Evolutionary conservation across 768 basidiomycete species (phyloP).

Genomic region (Phylloporus arenicola): DNA sequence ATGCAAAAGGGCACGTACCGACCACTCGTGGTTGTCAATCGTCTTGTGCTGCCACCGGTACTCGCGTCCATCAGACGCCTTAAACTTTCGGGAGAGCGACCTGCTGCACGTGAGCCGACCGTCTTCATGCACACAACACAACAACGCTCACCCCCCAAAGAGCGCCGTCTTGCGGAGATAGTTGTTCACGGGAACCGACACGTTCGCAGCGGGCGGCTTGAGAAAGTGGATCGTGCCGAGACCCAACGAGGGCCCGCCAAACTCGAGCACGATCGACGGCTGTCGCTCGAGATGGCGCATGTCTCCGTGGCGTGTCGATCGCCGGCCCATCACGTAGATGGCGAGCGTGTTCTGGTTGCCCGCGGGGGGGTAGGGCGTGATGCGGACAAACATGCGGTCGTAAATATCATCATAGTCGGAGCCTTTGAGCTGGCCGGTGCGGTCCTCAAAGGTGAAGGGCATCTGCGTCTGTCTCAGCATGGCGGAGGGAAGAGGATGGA

Average conservation of each 20-base stretch:
- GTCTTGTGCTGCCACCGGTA: conserved; percentile 62
- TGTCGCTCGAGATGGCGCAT: conserved; percentile 46
- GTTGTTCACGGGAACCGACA: conserved; percentile 53
- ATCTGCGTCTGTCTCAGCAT: conserved; percentile 29
- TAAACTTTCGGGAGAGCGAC: conserved; percentile 64
- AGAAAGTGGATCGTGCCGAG: conserved; percentile 58
- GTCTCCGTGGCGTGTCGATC: conserved; percentile 56
- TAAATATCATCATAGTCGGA: conserved; percentile 77
- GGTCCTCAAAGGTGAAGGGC: conserved; percentile 64
- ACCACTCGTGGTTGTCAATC: conserved; percentile 63
- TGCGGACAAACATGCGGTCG: conserved; percentile 66
- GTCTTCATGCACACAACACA: not conserved
- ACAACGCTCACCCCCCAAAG: conserved; percentile 54
- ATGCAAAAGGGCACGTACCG: conserved; percentile 44
- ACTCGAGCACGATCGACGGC: conserved; percentile 57
- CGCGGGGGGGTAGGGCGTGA: conserved; percentile 44
- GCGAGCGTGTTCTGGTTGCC: conserved; percentile 36
- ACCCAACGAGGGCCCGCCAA: conserved; percentile 44
- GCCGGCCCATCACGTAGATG: conserved; percentile 62
- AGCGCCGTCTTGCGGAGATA: conserved; percentile 61
- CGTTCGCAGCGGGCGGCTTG: conserved; percentile 32
- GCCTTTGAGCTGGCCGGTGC: conserved; percentile 47
- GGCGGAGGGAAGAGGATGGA: conserved; percentile 3
- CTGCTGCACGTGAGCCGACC: conserved; percentile 28
- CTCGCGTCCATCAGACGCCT: conserved; percentile 62